Conservation (phyloP, 2,329 filamentous ascomycete species). For the Stagonosporopsis rhizophila region DNA sequence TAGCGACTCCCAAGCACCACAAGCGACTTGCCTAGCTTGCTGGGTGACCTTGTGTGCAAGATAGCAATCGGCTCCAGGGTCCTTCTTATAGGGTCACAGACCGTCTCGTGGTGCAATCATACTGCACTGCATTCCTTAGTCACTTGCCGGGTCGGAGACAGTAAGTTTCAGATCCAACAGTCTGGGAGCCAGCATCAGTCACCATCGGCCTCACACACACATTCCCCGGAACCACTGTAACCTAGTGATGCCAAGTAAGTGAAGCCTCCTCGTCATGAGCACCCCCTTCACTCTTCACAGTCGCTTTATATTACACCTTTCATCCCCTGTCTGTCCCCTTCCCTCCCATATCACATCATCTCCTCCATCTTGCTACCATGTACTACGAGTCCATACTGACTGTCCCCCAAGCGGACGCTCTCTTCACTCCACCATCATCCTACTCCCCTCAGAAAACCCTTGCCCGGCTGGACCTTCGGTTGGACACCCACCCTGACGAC, state of each 20-base stretch:
- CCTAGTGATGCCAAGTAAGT: constrained; percentile 52
- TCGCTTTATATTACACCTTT: constrained; percentile 36
- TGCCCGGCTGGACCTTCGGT: constrained; percentile 47
- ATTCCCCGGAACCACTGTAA: constrained; percentile 48
- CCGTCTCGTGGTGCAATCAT: constrained; percentile 49
- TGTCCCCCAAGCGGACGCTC: constrained; percentile 52
- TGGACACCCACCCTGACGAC: constrained; percentile 51
- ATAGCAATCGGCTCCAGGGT: constrained; percentile 43
- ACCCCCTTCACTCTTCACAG: constrained; percentile 24
- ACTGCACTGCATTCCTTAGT: constrained; percentile 46
- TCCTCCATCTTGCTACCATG: constrained; percentile 36
- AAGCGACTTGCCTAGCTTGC: constrained; percentile 44
- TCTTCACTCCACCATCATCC: constrained; percentile 52
- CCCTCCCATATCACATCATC: constrained; percentile 15
- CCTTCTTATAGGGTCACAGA: constrained; percentile 47
- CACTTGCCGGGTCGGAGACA: constrained; percentile 45
- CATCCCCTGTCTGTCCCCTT: constrained; percentile 12
- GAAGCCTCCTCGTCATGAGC: constrained; percentile 43
- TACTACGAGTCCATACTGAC: constrained; percentile 48
- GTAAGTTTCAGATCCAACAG: constrained; percentile 49
- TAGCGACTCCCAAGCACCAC: constrained; percentile 37
- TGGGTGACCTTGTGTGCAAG: constrained; percentile 43
- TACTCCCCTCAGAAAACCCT: constrained; percentile 50
- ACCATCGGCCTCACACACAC: constrained; percentile 42
- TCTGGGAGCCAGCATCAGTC: constrained; percentile 42